These are phyloP conservation scores for Sporopachydermia lactativora DNA, from an alignment of 805 yeast genomes.

Conservation along the genomic window DNA sequence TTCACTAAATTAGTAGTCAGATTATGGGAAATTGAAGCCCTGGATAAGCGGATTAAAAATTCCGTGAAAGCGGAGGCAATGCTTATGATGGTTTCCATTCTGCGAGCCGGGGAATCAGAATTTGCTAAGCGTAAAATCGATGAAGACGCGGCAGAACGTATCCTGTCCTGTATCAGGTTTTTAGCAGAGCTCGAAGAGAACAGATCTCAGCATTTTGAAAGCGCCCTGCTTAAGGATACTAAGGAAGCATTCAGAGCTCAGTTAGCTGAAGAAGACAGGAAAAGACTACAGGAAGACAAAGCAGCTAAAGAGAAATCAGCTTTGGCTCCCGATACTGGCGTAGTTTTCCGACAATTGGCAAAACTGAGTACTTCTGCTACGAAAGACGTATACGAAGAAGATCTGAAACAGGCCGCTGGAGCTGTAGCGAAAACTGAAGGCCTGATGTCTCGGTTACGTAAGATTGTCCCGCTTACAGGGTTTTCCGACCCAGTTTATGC, in stretches of 20 bases:
- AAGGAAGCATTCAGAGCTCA: constrained; percentile 70
- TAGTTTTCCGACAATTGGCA: constrained; percentile 67
- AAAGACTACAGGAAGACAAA: constrained; percentile 41
- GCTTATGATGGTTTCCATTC: constrained; percentile 79
- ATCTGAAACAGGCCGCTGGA: constrained; percentile 38
- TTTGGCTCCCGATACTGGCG: constrained; percentile 65
- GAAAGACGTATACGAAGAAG: constrained; percentile 40
- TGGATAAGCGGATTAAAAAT: constrained; percentile 42
- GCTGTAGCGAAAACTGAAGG: constrained; percentile 35
- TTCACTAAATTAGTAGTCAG: constrained; percentile 79
- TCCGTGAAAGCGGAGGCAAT: constrained; percentile 91
- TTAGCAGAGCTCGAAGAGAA: constrained; percentile 45
- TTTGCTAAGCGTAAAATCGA: constrained; percentile 66
- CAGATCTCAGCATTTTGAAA: constrained; percentile 31
- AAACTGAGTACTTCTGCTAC: constrained; percentile 25
- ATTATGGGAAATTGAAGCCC: constrained; percentile 40
- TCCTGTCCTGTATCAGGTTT: constrained; percentile 72
- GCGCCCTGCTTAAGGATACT: constrained; percentile 79
- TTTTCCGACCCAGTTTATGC: constrained; percentile 97
- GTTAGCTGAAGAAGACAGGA: constrained; percentile 42
- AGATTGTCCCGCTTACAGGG: constrained; percentile 91
- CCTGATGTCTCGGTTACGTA: constrained; percentile 65
- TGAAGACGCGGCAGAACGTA: constrained; percentile 94
- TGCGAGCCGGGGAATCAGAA: constrained; percentile 72
- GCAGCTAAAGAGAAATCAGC: constrained; percentile 47